Evolutionary conservation across 1,139 yeast species (phyloP).

Genomic region (Debaryomycetaceae sp.): DNA sequence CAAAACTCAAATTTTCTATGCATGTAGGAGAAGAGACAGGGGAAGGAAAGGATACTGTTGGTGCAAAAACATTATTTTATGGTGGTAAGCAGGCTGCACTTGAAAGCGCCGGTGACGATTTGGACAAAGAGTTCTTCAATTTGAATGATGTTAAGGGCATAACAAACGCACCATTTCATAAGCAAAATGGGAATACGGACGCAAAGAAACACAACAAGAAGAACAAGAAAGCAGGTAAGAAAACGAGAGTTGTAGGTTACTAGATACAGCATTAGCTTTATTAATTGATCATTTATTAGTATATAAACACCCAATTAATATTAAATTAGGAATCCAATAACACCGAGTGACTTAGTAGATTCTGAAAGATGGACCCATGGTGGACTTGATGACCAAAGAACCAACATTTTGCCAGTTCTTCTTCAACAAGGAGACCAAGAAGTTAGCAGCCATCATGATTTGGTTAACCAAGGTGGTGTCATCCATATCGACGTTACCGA

Average conservation of each 20-base stretch:
- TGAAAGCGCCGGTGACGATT: constrained; percentile 70
- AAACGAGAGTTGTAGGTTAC: constrained; percentile 40
- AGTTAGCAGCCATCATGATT: constrained; percentile 98
- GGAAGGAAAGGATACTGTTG: constrained; percentile 12
- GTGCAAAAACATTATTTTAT: constrained; percentile 47
- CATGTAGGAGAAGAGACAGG: constrained; percentile 47
- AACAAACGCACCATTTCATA: constrained; percentile 71
- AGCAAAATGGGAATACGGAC: constrained; percentile 27
- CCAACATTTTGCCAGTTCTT: constrained; percentile 99
- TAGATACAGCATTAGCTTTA: constrained; percentile 9
- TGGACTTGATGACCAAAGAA: constrained; percentile 96
- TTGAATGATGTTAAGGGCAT: constrained; percentile 64
- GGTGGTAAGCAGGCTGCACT: constrained; percentile 84
- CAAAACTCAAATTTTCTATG: constrained; percentile 72
- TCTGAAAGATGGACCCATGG: constrained; percentile 99
- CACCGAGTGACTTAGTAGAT: constrained; percentile 65
- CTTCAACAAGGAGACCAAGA: constrained; percentile 98
- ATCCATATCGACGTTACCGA: constrained; percentile 99
- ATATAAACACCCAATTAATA: background rate
- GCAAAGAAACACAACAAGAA: constrained; percentile 78
- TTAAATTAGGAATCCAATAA: background rate
- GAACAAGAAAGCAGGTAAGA: constrained; percentile 62
- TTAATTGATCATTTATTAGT: background rate
- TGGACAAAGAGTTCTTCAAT: constrained; percentile 80
- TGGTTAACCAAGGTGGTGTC: constrained; percentile 96